Evolutionary conservation across 2,329 filamentous ascomycete genomes (phyloP).

Genomic region (Raffaelea albimanens): DNA sequence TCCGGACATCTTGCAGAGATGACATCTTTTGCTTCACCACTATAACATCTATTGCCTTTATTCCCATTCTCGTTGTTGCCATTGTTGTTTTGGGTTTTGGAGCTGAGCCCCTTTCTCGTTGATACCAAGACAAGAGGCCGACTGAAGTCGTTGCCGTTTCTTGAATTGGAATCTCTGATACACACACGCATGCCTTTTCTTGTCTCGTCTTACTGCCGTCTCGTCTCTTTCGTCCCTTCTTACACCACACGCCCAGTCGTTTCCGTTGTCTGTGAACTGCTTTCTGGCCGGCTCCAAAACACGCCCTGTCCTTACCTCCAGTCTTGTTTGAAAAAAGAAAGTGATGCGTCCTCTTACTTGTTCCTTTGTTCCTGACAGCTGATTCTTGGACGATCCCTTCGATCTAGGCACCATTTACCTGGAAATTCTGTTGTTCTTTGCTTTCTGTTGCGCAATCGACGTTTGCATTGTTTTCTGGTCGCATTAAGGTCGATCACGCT

Average conservation of each 20-base stretch:
- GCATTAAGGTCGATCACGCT: constrained; percentile 16
- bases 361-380: constrained; percentile 5
- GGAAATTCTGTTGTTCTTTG: constrained; percentile 1
- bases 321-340: neutral
- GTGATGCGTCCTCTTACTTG: neutral
- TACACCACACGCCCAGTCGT: neutral
- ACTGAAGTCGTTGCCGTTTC: neutral
- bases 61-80: neutral
- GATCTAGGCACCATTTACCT: constrained; percentile 1
- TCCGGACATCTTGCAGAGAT: constrained; percentile 8
- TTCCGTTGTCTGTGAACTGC: neutral
- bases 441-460: neutral
- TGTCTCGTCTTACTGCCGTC: neutral
- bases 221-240: neutral
- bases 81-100: neutral
- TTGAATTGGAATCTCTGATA: neutral
- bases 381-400: constrained; percentile 6
- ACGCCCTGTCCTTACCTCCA: neutral
- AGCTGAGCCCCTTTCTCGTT: neutral
- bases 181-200: neutral
- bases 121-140: neutral
- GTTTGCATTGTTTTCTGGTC: constrained; percentile 11
- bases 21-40: constrained; percentile 1
- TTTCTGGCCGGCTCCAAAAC: constrained; percentile 1
- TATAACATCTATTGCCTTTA: neutral